Evolutionary conservation across 768 basidiomycete genomes (phyloP).

Genomic region (Strobilomyces dryophilus): DNA sequence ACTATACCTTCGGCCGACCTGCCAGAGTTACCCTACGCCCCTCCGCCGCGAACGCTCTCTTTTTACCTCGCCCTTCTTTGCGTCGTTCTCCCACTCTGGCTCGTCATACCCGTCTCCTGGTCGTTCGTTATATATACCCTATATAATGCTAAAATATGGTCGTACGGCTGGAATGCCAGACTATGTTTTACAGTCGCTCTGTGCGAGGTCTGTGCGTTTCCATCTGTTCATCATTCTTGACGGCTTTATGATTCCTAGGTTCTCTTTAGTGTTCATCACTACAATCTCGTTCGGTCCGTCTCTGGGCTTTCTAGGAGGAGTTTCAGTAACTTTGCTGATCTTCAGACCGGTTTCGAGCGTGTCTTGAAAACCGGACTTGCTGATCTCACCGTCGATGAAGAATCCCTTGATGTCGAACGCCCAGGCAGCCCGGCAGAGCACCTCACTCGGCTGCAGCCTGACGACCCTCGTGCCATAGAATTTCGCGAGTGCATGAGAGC

Average conservation of each 20-base stretch:
- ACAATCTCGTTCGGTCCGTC: conserved; percentile 44
- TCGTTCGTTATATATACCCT: conserved; percentile 49
- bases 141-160: conserved; percentile 38
- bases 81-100: conserved; percentile 62
- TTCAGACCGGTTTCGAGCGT: conserved; percentile 56
- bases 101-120: conserved; percentile 62
- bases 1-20: background rate
- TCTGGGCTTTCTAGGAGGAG: conserved; percentile 42
- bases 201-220: conserved; percentile 47
- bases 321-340: conserved; percentile 49
- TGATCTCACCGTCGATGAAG: conserved; percentile 51
- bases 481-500: conserved; percentile 66
- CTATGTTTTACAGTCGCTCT: conserved; percentile 47
- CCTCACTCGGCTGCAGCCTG: conserved; percentile 50
- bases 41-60: conserved; percentile 39
- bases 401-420: conserved; percentile 42
- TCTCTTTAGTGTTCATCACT: conserved; percentile 65
- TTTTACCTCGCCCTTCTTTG: conserved; percentile 59
- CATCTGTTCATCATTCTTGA: background rate
- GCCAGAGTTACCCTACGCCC: conserved; percentile 36
- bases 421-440: conserved; percentile 61
- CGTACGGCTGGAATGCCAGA: conserved; percentile 36
- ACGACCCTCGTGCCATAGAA: conserved; percentile 70
- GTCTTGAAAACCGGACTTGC: conserved; percentile 65
- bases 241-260: conserved; percentile 38